These are phyloP conservation scores for Auricularia sp. DNA, from an alignment of 768 basidiomycete genomes.

Conservation along the genomic window DNA sequence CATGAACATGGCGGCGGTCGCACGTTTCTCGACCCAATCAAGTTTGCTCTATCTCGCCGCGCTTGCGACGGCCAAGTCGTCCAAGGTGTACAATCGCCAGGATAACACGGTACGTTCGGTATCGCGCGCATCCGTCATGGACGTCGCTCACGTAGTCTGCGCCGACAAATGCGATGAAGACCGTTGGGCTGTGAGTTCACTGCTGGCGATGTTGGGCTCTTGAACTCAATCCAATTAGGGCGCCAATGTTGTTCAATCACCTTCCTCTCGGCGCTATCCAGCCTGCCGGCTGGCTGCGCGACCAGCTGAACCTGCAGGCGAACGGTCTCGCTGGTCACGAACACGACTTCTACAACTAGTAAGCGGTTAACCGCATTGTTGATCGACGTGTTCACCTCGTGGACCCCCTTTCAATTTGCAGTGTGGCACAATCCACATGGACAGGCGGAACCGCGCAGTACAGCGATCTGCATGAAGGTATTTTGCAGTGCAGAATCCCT, in stretches of 20 bases:
- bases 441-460: constrained; percentile 24
- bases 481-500: background rate
- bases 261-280: constrained; percentile 20
- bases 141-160: too few species aligned
- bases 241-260: constrained; percentile 20
- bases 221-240: constrained; percentile 1
- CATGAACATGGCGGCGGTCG: too few species aligned
- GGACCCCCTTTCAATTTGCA: constrained; percentile 3
- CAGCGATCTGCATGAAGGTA: constrained; percentile 26
- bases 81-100: too few species aligned
- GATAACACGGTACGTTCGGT: too few species aligned
- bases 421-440: constrained; percentile 26
- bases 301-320: constrained; percentile 24
- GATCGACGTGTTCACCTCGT: too few species aligned
- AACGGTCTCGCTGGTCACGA: constrained; percentile 27
- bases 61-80: too few species aligned
- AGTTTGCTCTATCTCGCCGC: too few species aligned
- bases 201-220: background rate
- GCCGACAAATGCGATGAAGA: too few species aligned
- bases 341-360: constrained; percentile 29
- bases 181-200: too few species aligned
- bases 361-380: background rate
- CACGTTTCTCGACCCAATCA: too few species aligned
- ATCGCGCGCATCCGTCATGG: too few species aligned
- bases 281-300: constrained; percentile 22